Percentiles rank a stretch among this genome's conserved stretches.
Evolutionary conservation across 805 yeast genomes (phyloP).

Genomic region (Saccharomycopsis babjevae): DNA sequence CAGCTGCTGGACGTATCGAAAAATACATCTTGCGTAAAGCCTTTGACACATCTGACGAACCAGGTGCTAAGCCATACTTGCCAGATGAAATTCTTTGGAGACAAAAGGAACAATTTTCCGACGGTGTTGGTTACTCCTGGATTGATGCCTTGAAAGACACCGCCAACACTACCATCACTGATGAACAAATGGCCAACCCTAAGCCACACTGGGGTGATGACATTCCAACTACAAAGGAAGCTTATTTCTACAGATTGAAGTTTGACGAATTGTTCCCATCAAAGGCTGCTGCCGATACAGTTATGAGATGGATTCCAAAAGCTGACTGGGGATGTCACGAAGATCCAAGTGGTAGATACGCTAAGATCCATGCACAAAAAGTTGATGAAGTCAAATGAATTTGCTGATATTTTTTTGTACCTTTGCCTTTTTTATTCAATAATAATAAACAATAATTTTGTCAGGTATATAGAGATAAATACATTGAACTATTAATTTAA

Average conservation of each 20-base stretch:
- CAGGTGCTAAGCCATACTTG: slow-evolving; percentile 69
- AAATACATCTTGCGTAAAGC: slow-evolving; percentile 96
- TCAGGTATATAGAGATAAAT: too few species aligned
- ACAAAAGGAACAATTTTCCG: slow-evolving; percentile 99
- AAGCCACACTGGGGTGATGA: slow-evolving; percentile 95
- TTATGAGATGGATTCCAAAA: slow-evolving; percentile 99
- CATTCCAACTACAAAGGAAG: slow-evolving; percentile 95
- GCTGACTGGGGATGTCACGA: slow-evolving; percentile 99
- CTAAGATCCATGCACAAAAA: slow-evolving; percentile 75
- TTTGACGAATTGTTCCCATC: slow-evolving; percentile 89
- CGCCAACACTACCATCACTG: slow-evolving; percentile 77
- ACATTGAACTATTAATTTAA: too few species aligned
- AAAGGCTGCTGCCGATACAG: slow-evolving; percentile 89
- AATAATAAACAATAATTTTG: too few species aligned
- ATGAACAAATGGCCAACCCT: slow-evolving; percentile 84
- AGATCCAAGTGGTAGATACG: slow-evolving; percentile 97
- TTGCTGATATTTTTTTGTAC: not conserved
- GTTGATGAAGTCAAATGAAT: slow-evolving; percentile 27
- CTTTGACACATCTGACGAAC: slow-evolving; percentile 84
- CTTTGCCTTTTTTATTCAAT: too few species aligned
- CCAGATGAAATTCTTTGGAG: slow-evolving; percentile 98
- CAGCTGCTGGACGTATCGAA: slow-evolving; percentile 70
- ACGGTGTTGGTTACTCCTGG: slow-evolving; percentile 99
- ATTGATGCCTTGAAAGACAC: slow-evolving; percentile 95
- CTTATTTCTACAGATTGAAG: slow-evolving; percentile 96